Evolutionary conservation across 768 basidiomycete species (phyloP), one percentile per base, ranked within the genome.

Genomic region (Lentinula aciculospora): DNA sequence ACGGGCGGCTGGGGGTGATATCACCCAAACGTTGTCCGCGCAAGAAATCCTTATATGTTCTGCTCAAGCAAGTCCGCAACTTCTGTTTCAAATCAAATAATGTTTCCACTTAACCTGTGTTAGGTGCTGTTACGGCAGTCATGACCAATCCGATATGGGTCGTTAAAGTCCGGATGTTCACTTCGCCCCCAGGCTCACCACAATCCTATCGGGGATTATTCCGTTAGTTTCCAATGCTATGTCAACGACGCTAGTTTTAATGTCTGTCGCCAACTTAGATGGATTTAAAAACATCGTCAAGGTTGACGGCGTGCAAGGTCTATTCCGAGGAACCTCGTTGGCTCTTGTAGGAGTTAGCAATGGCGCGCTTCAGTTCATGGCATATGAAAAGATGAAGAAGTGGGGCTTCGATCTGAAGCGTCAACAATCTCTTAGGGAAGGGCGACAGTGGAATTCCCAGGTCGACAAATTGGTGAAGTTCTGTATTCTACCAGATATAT

Each of bases 111-210:
- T 54, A 62, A 57, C 37, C 40, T 36, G n/a, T 17, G 57, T 37
- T 64, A 98, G 96, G 96, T 75, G 91, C 95, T 12, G 85, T 85
- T 17, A 97, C 95, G 3, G 94, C 97, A 0, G 75, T 98, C 65
- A 80, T 97, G 68, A 99, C 96, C 6, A 98, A 99, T 70, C 97
- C 96, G 0, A 84, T 98, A 64, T 98, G 96, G 96, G 89, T 98
- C 13, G 89, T 98, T 56, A 91, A 96, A 75, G 95, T 97, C 8
- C 85, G 97, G 59, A 94, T 98, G 86, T 99, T 97, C 68, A 93
- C 94, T 1, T 88, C 94, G 1, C 74, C 74, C 9, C 70, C 81
- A 28, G 78, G 81, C 56, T 82, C 86, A 40, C 84, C 89, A 8
- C 75, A 69, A 2, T 85, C 93, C 1, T 98, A 98, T 70, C 82